phyloP scores from a whole-genome alignment of 2,329 filamentous ascomycete genomes.

The Pseudogymnoascus sp. region DNA sequence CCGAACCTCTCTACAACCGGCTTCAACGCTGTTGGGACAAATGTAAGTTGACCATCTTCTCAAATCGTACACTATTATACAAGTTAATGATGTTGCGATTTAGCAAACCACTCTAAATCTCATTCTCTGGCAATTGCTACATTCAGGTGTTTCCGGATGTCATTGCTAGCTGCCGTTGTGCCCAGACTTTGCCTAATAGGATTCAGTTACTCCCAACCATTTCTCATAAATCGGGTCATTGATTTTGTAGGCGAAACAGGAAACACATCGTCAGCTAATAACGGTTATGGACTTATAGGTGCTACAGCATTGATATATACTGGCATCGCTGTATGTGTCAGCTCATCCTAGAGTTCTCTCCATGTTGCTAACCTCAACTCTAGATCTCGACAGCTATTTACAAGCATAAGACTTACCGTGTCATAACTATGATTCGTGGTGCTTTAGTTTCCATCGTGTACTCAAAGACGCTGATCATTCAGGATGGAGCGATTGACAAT shows the following conservation, averaged over 20 bases:
- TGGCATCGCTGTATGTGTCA: conserved; percentile 33
- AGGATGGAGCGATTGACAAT: conserved; percentile 25
- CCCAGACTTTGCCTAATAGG: conserved; percentile 34
- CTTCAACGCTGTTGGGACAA: background rate
- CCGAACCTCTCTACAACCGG: background rate
- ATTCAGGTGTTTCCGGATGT: conserved; percentile 13
- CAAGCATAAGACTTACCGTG: conserved; percentile 34
- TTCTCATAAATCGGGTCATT: conserved; percentile 34
- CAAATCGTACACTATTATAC: background rate
- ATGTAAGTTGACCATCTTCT: background rate
- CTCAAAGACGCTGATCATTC: conserved; percentile 35
- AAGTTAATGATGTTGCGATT: background rate
- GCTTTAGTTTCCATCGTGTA: conserved; percentile 41
- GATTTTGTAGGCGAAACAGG: conserved; percentile 26
- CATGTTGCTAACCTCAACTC: background rate
- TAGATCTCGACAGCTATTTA: background rate
- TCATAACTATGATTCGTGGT: conserved; percentile 36
- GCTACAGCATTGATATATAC: conserved; percentile 35
- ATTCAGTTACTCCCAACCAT: conserved; percentile 39
- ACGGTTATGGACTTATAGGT: conserved; percentile 34
- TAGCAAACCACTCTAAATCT: background rate
- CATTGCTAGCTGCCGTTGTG: conserved; percentile 27
- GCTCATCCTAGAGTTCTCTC: background rate
- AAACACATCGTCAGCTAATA: conserved; percentile 21
- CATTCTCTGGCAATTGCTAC: background rate